Conservation (phyloP, 345 rosid genomes). For the Eutrema heterophyllum region DNA sequence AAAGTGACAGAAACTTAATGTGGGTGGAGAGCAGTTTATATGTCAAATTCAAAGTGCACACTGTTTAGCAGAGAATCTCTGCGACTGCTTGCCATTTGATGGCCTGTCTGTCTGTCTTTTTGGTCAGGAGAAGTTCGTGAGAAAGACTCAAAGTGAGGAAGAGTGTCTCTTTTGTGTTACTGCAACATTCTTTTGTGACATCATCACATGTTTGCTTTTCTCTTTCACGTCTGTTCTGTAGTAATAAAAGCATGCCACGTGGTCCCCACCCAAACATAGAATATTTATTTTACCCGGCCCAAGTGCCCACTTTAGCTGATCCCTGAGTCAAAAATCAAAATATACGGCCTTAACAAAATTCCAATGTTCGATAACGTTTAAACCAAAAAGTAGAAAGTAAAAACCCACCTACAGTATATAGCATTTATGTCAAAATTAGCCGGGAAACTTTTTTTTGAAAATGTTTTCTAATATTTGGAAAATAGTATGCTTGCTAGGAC, state of each 20-base stretch:
- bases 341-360: background rate
- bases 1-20: conserved; percentile 3
- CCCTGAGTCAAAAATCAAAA: background rate
- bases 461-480: no score
- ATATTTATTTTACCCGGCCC: background rate
- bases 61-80: conserved; percentile 4
- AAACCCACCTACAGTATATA: no score
- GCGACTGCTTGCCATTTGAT: conserved; percentile 8
- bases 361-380: no score
- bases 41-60: background rate
- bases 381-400: no score
- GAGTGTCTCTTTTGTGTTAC: background rate
- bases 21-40: background rate
- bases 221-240: background rate
- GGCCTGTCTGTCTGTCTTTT: background rate
- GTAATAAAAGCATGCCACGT: background rate
- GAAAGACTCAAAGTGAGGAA: conserved; percentile 8
- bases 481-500: no score
- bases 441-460: no score
- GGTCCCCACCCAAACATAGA: background rate
- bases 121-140: background rate
- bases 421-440: no score
- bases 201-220: conserved; percentile 12
- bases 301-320: background rate
- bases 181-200: conserved; percentile 22